Evolutionary conservation across 2,329 filamentous ascomycete genomes (phyloP), one percentile per base, ranked within the genome.

Genomic region (Thelonectria olida): DNA sequence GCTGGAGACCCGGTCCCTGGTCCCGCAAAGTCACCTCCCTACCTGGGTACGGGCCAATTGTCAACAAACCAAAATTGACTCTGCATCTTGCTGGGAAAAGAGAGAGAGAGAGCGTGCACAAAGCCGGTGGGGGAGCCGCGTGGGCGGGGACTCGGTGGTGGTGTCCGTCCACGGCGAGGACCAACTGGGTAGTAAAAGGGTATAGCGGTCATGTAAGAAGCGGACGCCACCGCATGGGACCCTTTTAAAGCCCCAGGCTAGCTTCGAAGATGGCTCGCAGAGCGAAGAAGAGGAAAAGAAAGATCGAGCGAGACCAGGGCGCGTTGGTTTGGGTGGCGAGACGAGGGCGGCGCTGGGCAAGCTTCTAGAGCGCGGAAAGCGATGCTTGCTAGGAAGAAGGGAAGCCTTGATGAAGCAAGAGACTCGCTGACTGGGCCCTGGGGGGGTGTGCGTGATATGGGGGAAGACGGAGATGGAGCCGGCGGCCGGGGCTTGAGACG

Each of bases 151-250:
- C 50, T 59, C 63, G 61, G 63, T 44, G 62, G 58, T 63, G 58
- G 58, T 58, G 49, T 66, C 64, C 68, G 68, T n/a, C n/a, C n/a
- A n/a, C n/a, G 59, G 61, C 57, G 51, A 31, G 60, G 65, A 53
- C 54, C 71, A 71, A 65, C 45, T 55, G 23, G 15, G 7, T 10
- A 19, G 34, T 10, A 7, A n/a, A 39, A 64, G 64, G 63, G 42
- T 57, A 55, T 71, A 68, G 67, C 49, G 9, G 54, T 13, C 10
- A 39, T 19, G 36, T 15, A 39, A 17, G 36, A 13, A 12, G 4
- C 28, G 28, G 25, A 27, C 25, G 25, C 25, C 25, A 27, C 25
- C 25, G 25, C 25, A 27, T 9, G 25, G 25, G 25, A 6, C 25
- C 6, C 25, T 27, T 5, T 9, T 27, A 27, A 27, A 5, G 25